Base-by-base conservation (phyloP, 345 rosid genomes). In the Turritis glabra region DNA sequence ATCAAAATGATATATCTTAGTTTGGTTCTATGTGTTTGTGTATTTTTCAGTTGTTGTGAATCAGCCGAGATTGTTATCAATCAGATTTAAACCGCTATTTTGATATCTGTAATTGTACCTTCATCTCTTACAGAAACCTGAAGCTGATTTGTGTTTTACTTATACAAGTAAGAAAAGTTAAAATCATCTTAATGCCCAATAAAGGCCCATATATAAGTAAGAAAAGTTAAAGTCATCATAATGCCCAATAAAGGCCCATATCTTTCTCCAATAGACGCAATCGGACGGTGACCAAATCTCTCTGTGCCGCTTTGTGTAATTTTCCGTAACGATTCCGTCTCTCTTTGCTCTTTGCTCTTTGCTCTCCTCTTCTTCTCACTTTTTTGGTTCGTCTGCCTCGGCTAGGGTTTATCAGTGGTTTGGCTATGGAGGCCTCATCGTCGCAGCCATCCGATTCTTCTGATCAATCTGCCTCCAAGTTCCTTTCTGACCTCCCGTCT, bases 401-500 rank as follows among this genome's bases (percentile, higher is more conserved):
- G 69, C 58, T 62, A 77, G 85, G 85, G 86, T 76, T 81, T 77
- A 68, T 43, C 71, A 69, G 66, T 77, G 76, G 60, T 56, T 71
- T 74, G 73, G 59, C 82, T 65, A 88, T 90, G 96, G 96, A 87
- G 80, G 87, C 76, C 12, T 85, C 76, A 38, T 85, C 86, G 6
- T 75, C 92, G 62, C 60, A 74, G 21, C 80, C 77, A 58, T 80
- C 70, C 21, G 78, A 80, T n/a, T 85, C 83, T 67, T 68, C 84
- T 7, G 80, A 67, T 67, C 73, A 54, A 17, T 53, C 60, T 76
- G 72, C 77, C 68, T 82, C 93, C 56, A 80, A 76, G 71, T 84
- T 87, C 66, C 98, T 93, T 52, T 51, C 87, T 46, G 76, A 90
- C 71, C 98, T 93, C 48, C 98, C 97, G 5, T 90, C 93, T 68